phyloP scores from a whole-genome alignment of 441 rosid genomes.

The Cnidoscolus chayamansa region DNA sequence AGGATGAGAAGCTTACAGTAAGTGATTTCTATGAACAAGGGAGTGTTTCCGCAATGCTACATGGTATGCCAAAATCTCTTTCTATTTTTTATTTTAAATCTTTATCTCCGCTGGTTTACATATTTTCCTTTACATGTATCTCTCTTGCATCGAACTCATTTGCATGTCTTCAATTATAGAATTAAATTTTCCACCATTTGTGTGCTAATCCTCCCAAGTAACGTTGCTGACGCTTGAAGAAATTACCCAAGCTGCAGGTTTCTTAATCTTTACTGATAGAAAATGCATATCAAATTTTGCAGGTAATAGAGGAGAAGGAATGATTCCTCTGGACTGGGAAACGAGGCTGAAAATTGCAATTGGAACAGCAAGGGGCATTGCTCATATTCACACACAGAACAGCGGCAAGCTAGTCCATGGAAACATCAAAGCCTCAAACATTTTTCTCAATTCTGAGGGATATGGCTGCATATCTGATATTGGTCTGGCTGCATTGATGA shows the following conservation, averaged over 20 bases:
- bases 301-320: conserved; percentile 57
- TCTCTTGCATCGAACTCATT: neutral
- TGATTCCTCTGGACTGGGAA: conserved; percentile 71
- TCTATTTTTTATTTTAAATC: neutral
- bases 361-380: conserved; percentile 80
- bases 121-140: neutral
- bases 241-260: neutral
- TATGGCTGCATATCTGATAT: conserved; percentile 63
- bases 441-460: conserved; percentile 59
- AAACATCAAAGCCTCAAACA: conserved; percentile 77
- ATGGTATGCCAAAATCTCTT: conserved; percentile 44
- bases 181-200: neutral
- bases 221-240: neutral
- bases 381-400: conserved; percentile 55
- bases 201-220: neutral
- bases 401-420: conserved; percentile 77
- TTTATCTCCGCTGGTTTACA: conserved; percentile 1
- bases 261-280: neutral
- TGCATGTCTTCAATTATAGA: neutral
- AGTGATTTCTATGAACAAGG: conserved; percentile 56
- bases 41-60: conserved; percentile 60
- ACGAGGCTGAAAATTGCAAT: conserved; percentile 65
- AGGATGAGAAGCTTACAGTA: conserved; percentile 85
- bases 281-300: conserved; percentile 19
- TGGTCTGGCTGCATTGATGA: conserved; percentile 71